These are phyloP conservation scores for Boletus tomentosulus DNA, from an alignment of 768 basidiomycete species.

Conservation along the genomic window DNA sequence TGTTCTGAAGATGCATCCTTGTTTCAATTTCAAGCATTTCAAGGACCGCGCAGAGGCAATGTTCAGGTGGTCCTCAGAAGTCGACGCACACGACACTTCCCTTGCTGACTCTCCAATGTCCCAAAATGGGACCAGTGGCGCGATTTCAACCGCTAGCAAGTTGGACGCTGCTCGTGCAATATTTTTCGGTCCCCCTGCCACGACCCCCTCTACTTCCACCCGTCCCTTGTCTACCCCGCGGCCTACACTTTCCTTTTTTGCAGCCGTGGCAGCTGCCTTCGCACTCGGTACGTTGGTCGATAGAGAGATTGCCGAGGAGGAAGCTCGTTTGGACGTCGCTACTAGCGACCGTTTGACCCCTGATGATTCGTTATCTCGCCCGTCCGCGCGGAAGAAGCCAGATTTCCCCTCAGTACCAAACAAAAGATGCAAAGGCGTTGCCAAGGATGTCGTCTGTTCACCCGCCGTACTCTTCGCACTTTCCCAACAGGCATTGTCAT, in stretches of 20 bases:
- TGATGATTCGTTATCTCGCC: constrained; percentile 25
- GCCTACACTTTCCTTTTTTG: constrained; percentile 46
- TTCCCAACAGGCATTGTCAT: constrained; percentile 43
- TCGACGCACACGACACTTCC: constrained; percentile 17
- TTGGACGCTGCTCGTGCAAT: constrained; percentile 29
- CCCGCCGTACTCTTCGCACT: constrained; percentile 43
- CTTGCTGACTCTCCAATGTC: constrained; percentile 11
- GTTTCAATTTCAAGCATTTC: constrained; percentile 47
- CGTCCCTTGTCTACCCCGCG: constrained; percentile 11
- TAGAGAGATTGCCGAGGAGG: constrained; percentile 26
- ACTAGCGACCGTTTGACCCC: constrained; percentile 14
- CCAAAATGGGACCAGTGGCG: constrained; percentile 31
- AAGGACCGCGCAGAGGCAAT: constrained; percentile 41
- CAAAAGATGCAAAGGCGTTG: constrained; percentile 26
- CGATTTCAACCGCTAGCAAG: constrained; percentile 17
- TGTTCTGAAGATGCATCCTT: constrained; percentile 46
- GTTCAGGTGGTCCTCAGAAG: constrained; percentile 39
- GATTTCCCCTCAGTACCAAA: constrained; percentile 10
- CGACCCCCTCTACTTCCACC: constrained; percentile 3
- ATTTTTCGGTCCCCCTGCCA: constrained; percentile 24
- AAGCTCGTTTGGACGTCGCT: constrained; percentile 21
- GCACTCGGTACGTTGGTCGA: constrained; percentile 52
- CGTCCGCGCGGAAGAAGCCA: constrained; percentile 20
- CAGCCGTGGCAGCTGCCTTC: constrained; percentile 52
- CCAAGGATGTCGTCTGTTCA: constrained; percentile 27